Conservation (phyloP, 768 basidiomycete species). For the Auricularia sp. region DNA sequence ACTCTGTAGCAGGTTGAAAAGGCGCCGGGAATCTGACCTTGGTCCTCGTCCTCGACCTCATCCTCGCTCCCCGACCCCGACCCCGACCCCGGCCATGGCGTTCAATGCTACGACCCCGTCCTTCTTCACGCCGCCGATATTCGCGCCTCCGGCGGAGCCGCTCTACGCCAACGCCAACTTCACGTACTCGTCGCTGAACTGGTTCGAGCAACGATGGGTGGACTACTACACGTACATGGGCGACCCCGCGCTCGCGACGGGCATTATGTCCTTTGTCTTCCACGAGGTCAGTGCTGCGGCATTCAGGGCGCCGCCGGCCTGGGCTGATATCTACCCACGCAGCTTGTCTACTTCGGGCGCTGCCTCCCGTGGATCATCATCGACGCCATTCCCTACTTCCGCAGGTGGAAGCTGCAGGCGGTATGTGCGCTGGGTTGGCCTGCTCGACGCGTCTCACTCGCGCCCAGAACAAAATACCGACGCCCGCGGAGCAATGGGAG, state of each 20-base stretch:
- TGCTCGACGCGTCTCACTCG: not conserved
- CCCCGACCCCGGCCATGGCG: too few relatives aligned
- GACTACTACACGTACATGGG: constrained; percentile 79
- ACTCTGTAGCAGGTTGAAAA: too few relatives aligned
- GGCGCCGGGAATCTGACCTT: too few relatives aligned
- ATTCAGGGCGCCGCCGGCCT: not conserved
- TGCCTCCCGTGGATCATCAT: constrained; percentile 93
- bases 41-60: too few relatives aligned
- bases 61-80: too few relatives aligned
- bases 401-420: constrained; percentile 87
- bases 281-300: constrained; percentile 65
- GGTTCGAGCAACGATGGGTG: constrained; percentile 75
- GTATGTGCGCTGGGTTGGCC: constrained; percentile 21
- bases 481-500: constrained; percentile 79
- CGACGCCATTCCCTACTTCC: constrained; percentile 89
- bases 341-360: constrained; percentile 96
- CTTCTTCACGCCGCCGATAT: not conserved
- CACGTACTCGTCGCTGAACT: constrained; percentile 30
- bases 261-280: constrained; percentile 81
- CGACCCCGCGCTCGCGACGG: constrained; percentile 88
- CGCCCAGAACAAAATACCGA: constrained; percentile 54
- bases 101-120: constrained; percentile 7
- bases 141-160: not conserved
- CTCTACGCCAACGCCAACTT: constrained; percentile 11
- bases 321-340: not conserved